These are phyloP conservation scores for Fraxinus pennsylvanica DNA, from an alignment of 257 asterid genomes.

Conservation along the genomic window DNA sequence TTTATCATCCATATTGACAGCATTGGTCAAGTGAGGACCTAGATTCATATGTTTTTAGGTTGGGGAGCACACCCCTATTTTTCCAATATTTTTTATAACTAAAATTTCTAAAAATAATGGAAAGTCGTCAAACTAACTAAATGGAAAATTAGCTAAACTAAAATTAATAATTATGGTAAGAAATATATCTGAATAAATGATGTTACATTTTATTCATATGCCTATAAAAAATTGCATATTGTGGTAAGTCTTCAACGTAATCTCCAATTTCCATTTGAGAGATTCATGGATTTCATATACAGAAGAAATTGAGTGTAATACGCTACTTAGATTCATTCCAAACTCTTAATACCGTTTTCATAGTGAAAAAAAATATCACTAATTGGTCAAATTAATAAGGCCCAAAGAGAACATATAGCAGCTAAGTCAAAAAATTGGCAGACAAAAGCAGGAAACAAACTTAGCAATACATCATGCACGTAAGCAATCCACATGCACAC, in stretches of 20 bases:
- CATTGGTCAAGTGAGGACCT: no score
- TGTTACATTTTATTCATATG: not conserved
- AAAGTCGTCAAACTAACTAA: not conserved
- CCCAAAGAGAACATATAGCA: not conserved
- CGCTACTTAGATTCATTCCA: constrained; percentile 9
- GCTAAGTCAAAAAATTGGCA: not conserved
- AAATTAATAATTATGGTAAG: no score
- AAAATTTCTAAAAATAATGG: not conserved
- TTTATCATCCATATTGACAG: no score
- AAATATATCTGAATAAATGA: not conserved
- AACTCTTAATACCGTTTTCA: not conserved
- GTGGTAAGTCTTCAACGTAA: not conserved
- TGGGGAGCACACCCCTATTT: no score
- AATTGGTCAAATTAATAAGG: not conserved
- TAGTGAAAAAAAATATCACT: not conserved
- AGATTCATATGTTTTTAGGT: no score
- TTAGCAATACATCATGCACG: not conserved
- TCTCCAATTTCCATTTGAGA: not conserved
- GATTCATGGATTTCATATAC: not conserved
- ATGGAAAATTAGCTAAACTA: not conserved
- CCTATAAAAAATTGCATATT: not conserved
- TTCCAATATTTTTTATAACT: no score
- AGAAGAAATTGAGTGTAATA: not conserved
- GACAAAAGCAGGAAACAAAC: not conserved
- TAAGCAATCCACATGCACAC: not conserved